Conservation (phyloP, 2,329 filamentous ascomycete genomes). For the Colletotrichum endophyticum region DNA sequence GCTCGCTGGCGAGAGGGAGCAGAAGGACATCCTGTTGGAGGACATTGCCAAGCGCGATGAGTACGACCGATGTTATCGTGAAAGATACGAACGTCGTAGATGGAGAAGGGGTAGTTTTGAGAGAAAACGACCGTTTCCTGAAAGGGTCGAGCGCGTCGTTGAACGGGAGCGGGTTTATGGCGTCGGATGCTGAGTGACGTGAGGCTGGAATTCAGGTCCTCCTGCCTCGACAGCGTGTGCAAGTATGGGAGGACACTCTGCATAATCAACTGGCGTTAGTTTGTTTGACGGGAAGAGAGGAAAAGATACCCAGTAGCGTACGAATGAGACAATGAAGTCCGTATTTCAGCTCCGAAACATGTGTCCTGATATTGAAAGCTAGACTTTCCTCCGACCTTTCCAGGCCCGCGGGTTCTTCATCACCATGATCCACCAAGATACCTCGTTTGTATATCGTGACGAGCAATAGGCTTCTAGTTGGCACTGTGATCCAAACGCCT, state of each 20-base stretch:
- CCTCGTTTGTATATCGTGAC: background rate
- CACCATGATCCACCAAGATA: background rate
- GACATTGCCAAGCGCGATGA: slow-evolving; percentile 14
- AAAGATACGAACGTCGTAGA: background rate
- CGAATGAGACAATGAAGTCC: background rate
- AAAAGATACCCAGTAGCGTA: background rate
- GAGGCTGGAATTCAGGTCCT: background rate
- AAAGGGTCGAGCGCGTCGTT: background rate
- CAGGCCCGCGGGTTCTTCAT: background rate
- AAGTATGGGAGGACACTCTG: background rate
- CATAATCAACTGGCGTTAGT: background rate
- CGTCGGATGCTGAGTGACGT: background rate
- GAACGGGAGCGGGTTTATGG: background rate
- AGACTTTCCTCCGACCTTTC: background rate
- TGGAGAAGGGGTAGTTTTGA: slow-evolving; percentile 12
- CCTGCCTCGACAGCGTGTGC: background rate
- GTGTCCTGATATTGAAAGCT: background rate
- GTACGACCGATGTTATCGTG: background rate
- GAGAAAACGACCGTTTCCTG: background rate
- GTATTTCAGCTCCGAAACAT: background rate
- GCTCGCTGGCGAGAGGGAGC: slow-evolving; percentile 2
- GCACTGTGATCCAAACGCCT: background rate
- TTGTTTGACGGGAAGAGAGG: background rate
- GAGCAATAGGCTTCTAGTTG: background rate
- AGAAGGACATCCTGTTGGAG: slow-evolving; percentile 2